Evolutionary conservation across 192 early-diverging fungal genomes (phyloP).

Genomic region (Phlyctochytrium bullatum): DNA sequence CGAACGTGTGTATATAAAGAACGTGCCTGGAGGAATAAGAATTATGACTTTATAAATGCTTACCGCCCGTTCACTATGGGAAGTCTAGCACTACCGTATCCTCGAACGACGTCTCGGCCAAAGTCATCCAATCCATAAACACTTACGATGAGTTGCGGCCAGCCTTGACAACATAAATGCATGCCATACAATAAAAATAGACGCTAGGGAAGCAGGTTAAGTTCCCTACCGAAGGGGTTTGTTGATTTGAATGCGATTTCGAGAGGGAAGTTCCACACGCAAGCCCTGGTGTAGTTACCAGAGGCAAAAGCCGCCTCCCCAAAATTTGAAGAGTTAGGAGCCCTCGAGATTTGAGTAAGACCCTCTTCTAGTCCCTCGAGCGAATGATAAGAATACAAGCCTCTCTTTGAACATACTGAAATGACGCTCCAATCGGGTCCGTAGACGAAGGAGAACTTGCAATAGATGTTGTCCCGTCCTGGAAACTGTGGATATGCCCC

Average conservation of each 20-base stretch:
- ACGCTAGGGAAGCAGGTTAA: too few relatives aligned
- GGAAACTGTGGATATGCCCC: too few relatives aligned
- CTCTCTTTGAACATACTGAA: slow-evolving; percentile 19
- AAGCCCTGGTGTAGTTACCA: slow-evolving; percentile 28
- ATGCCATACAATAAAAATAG: neutral
- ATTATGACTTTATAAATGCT: slow-evolving; percentile 8
- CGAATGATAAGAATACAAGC: neutral
- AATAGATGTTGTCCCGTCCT: slow-evolving; percentile 54
- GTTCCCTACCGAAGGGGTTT: slow-evolving; percentile 46
- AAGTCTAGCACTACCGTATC: slow-evolving; percentile 50
- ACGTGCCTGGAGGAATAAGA: slow-evolving; percentile 30
- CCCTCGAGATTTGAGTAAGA: slow-evolving; percentile 48
- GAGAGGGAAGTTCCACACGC: slow-evolving; percentile 66
- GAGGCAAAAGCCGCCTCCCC: slow-evolving; percentile 22
- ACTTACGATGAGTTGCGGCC: slow-evolving; percentile 55
- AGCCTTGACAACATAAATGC: slow-evolving; percentile 38
- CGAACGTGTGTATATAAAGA: slow-evolving; percentile 49
- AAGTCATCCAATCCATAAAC: slow-evolving; percentile 60
- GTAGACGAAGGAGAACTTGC: slow-evolving; percentile 57
- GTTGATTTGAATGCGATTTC: slow-evolving; percentile 59
- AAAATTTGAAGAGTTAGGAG: slow-evolving; percentile 21
- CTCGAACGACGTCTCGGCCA: slow-evolving; percentile 61
- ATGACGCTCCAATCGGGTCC: slow-evolving; percentile 42
- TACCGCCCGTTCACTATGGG: slow-evolving; percentile 39
- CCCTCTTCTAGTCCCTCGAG: slow-evolving; percentile 57